Evolutionary conservation across 2,329 filamentous ascomycete species (phyloP).

Genomic region (Calycina herbarum): DNA sequence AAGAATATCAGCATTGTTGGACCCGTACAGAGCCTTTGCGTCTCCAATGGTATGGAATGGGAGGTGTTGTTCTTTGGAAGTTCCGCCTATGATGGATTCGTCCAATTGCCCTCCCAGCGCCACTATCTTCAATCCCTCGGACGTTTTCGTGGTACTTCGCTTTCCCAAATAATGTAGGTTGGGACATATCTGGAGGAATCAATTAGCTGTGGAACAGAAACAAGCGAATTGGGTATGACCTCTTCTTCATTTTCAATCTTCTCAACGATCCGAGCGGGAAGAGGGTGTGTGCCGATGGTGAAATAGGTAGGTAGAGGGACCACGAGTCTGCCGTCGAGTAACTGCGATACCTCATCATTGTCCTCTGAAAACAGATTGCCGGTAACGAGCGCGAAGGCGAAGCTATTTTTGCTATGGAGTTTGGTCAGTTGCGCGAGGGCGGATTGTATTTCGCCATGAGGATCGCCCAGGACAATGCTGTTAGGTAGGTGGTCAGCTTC

Average conservation of each 20-base stretch:
- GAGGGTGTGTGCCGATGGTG: conserved; percentile 69
- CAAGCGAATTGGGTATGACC: conserved; percentile 37
- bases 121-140: conserved; percentile 86
- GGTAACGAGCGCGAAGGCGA: conserved; percentile 79
- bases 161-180: conserved; percentile 91
- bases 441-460: conserved; percentile 74
- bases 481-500: conserved; percentile 20
- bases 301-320: conserved; percentile 90
- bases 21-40: conserved; percentile 71
- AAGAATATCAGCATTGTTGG: conserved; percentile 80
- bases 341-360: conserved; percentile 56
- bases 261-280: conserved; percentile 70
- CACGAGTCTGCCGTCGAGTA: conserved; percentile 71
- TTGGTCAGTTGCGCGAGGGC: conserved; percentile 78
- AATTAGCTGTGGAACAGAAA: conserved; percentile 16
- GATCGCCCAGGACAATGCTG: conserved; percentile 68
- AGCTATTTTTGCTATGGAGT: conserved; percentile 83
- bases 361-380: conserved; percentile 80
- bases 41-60: conserved; percentile 78
- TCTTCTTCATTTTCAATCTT: conserved; percentile 71
- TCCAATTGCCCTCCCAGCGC: conserved; percentile 75
- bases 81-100: conserved; percentile 57
- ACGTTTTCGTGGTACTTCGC: conserved; percentile 82
- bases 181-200: conserved; percentile 64
- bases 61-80: conserved; percentile 71